Evolutionary conservation across 169 alveolate species (phyloP), one percentile per base, ranked within the genome.

Genomic region (Plasmodium malariae): DNA sequence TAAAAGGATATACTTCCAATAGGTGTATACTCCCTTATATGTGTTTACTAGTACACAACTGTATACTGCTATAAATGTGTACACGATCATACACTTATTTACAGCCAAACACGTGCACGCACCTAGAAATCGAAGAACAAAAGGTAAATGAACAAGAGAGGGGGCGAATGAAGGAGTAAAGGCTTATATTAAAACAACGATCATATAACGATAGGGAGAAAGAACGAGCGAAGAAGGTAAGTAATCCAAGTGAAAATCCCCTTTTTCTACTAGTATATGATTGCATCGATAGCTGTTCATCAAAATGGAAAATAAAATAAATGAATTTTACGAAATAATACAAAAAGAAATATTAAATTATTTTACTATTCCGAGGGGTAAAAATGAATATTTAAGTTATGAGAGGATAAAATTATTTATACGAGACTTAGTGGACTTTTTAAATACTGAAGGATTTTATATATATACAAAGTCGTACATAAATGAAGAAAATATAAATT

Each of bases 341-440:
- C 62, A 49, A 40, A 36, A 57, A 17, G 91, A 83, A 32, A 68
- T 83, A 30, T 11, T 40, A 6, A 83, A 83, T 57, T 83, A 67
- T 54, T 83, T 83, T 19, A 45, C 71, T 0, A n/a, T 14, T 2
- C 34, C 59, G 26, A 83, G 67, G n/a, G 83, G 55, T 28, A 67
- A 65, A 55, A 83, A 83, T 57, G 60, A 83, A 57, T 60, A 83
- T 70, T 48, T 83, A 3, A 83, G 91, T 67, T 65, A 67, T 30
- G 55, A 54, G 26, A 54, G 83, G 36, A 83, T 83, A 83, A 26
- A 36, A 51, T 40, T 65, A 32, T 48, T 83, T 1, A 43, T 83
- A 24, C 65, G 54, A 34, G 83, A 83, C 36, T 19, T 83, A 32
- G 17, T 83, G 21, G 65, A 21, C 0, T 65, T 54, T 7, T 40